phyloP scores from a whole-genome alignment of 768 basidiomycete species.

The Lentinula boryana region DNA sequence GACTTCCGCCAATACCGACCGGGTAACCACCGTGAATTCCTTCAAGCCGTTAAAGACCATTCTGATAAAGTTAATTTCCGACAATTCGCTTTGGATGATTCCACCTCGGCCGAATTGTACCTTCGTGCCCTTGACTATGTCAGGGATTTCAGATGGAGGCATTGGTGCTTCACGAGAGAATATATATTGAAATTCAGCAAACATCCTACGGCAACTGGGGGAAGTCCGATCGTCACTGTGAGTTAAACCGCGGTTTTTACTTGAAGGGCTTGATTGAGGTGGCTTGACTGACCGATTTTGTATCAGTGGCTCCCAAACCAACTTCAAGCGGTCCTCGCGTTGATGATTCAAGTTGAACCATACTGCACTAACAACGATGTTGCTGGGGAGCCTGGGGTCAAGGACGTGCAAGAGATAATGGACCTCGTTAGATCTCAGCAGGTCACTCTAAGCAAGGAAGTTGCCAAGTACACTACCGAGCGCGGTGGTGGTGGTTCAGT shows the following conservation, averaged over 20 bases:
- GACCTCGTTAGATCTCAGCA: background rate
- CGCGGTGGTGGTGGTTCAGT: background rate
- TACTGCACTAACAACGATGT: background rate
- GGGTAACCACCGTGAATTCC: slow-evolving; percentile 20
- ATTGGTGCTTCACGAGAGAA: slow-evolving; percentile 27
- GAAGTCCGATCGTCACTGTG: slow-evolving; percentile 14
- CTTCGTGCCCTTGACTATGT: slow-evolving; percentile 19
- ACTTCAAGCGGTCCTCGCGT: background rate
- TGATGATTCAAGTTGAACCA: background rate
- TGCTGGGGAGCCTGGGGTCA: background rate
- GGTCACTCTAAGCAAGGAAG: background rate
- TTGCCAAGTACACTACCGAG: background rate
- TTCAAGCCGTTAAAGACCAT: slow-evolving; percentile 17
- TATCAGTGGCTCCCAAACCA: background rate
- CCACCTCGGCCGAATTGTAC: slow-evolving; percentile 15
- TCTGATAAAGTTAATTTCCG: slow-evolving; percentile 11
- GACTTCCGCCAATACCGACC: slow-evolving; percentile 26
- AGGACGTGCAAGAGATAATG: background rate
- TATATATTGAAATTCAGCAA: slow-evolving; percentile 22
- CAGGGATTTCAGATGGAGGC: slow-evolving; percentile 24
- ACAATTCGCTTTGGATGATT: slow-evolving; percentile 16
- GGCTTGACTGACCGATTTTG: background rate
- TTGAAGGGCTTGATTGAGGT: no score
- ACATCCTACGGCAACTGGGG: slow-evolving; percentile 23
- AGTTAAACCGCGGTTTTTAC: background rate